Conservation (phyloP, 2,329 filamentous ascomycete genomes). For the Ophiocordyceps sinensis region DNA sequence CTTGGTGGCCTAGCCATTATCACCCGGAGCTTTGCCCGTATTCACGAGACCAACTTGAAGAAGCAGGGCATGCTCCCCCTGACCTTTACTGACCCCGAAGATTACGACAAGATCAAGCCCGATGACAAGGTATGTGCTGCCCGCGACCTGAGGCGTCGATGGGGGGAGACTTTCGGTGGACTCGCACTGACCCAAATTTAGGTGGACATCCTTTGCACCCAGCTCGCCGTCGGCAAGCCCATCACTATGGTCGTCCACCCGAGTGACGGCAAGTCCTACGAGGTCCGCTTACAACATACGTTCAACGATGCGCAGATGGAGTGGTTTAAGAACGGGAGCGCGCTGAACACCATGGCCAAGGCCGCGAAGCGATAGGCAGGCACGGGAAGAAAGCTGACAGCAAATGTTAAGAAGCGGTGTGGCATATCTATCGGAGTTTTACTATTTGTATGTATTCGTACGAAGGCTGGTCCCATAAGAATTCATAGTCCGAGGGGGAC, state of each 20-base stretch:
- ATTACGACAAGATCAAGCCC: constrained; percentile 73
- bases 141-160: not conserved
- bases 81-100: constrained; percentile 74
- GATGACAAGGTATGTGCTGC: constrained; percentile 57
- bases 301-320: constrained; percentile 97
- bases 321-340: constrained; percentile 98
- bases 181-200: constrained; percentile 7
- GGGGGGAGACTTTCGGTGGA: constrained; percentile 29
- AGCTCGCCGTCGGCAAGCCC: constrained; percentile 85
- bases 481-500: no score
- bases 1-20: constrained; percentile 75
- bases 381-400: no score
- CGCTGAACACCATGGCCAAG: constrained; percentile 98
- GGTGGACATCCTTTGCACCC: constrained; percentile 74
- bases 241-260: constrained; percentile 86
- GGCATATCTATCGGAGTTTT: no score
- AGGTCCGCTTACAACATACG: constrained; percentile 78
- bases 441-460: no score
- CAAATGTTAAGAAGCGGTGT: no score
- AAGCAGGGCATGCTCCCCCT: constrained; percentile 94
- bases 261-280: constrained; percentile 67
- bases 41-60: constrained; percentile 93
- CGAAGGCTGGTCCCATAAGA: no score
- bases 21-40: constrained; percentile 79
- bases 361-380: constrained; percentile 15